Conservation (phyloP, 306 rosid species). For the Dalbergia cultrata region DNA sequence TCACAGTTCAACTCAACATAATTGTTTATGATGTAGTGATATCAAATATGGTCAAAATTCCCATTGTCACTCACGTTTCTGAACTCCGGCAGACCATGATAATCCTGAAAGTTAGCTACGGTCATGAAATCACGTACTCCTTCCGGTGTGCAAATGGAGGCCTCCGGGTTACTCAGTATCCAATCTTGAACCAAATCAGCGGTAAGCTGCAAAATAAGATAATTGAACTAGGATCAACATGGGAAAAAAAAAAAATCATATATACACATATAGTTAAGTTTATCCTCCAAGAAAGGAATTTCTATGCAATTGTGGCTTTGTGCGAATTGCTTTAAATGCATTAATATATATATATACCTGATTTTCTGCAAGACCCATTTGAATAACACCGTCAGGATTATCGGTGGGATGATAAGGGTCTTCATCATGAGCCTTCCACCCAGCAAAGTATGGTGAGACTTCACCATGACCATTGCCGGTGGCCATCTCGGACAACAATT, state of each 20-base stretch:
- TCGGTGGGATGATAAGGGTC: conserved; percentile 68
- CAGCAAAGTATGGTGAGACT: conserved; percentile 77
- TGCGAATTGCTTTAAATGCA: neutral
- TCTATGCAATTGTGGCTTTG: too few species aligned
- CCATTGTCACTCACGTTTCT: conserved; percentile 64
- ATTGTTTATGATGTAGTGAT: neutral
- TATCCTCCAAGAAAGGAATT: neutral
- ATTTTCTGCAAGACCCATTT: conserved; percentile 97
- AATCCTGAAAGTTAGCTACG: conserved; percentile 81
- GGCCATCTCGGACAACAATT: conserved; percentile 78
- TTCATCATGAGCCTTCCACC: conserved; percentile 86
- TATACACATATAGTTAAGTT: neutral
- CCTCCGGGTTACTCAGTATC: conserved; percentile 71
- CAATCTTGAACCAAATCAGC: conserved; percentile 76
- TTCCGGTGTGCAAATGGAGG: conserved; percentile 82
- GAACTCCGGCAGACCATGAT: conserved; percentile 85
- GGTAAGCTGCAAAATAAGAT: conserved; percentile 63
- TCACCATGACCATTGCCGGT: conserved; percentile 83
- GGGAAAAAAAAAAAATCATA: neutral
- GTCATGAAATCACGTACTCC: conserved; percentile 70
- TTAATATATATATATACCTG: conserved; percentile 54
- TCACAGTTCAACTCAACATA: neutral
- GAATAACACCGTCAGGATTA: conserved; percentile 82
- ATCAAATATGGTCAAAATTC: neutral
- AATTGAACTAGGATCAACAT: neutral